Conservation (phyloP, 78 protist species). For the slime mould (Dictyostelium discoideum) region DNA sequence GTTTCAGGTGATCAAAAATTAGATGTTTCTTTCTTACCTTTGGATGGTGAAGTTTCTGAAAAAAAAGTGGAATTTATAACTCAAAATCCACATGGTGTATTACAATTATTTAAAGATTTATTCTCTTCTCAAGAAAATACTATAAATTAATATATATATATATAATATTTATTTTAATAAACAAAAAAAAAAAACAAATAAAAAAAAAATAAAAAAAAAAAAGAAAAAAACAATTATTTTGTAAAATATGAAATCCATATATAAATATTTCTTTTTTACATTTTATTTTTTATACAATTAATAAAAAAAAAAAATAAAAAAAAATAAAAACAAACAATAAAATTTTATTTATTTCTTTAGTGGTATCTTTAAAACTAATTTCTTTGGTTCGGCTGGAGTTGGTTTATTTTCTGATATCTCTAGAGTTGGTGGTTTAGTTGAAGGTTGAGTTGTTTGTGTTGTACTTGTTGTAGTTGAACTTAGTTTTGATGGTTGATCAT, state of each 20-base stretch:
- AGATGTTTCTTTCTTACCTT: conserved; percentile 35
- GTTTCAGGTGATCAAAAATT: conserved; percentile 21
- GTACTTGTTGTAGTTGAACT: not conserved
- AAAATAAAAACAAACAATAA: not conserved
- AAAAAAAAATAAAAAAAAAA: not conserved
- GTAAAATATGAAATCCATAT: not conserved
- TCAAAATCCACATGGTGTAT: conserved; percentile 61
- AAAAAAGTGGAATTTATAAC: conserved; percentile 33
- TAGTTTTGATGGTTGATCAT: not conserved
- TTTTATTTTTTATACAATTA: not conserved
- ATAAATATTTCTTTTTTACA: not conserved
- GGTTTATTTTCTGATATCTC: not conserved
- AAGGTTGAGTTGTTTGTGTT: not conserved
- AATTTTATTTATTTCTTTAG: not conserved
- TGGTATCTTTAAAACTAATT: not conserved
- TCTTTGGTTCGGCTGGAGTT: not conserved
- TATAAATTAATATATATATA: not conserved
- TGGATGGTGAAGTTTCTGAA: conserved; percentile 62
- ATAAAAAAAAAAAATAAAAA: not conserved
- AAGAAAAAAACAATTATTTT: not conserved
- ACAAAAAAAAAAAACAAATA: no score
- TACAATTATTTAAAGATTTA: conserved; percentile 70
- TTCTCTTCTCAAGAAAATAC: conserved; percentile 51
- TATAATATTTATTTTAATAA: no score
- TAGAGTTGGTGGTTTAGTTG: not conserved